Evolutionary conservation across 2,329 filamentous ascomycete genomes (phyloP), one percentile per base, ranked within the genome.

Genomic region (Hymenoscyphus infarciens): DNA sequence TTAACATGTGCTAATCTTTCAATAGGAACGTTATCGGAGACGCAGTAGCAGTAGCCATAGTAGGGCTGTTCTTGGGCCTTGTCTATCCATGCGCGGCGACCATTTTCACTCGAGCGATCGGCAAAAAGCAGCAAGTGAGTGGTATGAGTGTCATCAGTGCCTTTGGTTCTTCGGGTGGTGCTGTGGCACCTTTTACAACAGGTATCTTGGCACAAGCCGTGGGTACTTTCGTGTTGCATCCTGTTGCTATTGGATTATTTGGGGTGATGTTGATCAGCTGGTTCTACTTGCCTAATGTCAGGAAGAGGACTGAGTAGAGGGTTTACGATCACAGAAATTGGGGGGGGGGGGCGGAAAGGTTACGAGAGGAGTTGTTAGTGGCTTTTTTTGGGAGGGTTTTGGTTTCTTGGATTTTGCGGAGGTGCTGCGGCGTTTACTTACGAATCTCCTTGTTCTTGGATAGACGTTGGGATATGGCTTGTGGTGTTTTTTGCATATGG

Each of bases 11-110:
- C 39, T 42, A 3, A 42, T 4, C 35, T 49, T 10, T 13, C 7
- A 8, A 49, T 25, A 49, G 42, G 1, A 91, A 91, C 72, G 78
- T 93, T n/a, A 78, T 90, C 35, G 87, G 87, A 15, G 82, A 89
- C 67, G 85, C 87, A 19, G 87, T 90, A 1, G 83, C 86, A 2
- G 82, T 90, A 3, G 78, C 85, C 75, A 77, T 95, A 27, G 81
- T 95, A 19, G 92, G 92, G 13, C 75, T 95, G 7, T 75, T 95
- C 33, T 79, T 96, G 0, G 91, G 92, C 0, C 91, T 91, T 0
- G 82, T 96, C 4, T 96, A 92, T 71, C 90, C 91, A 0, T 92
- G 89, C 72, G 84, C 87, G 0, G 82, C 84, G 3, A 82, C 83
- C 0, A 79, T 90, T 5, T 87, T 91, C 67, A 81, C 87, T 61